Evolutionary conservation across 305 asterid species (phyloP).

Genomic region (Ilex paraguariensis): DNA sequence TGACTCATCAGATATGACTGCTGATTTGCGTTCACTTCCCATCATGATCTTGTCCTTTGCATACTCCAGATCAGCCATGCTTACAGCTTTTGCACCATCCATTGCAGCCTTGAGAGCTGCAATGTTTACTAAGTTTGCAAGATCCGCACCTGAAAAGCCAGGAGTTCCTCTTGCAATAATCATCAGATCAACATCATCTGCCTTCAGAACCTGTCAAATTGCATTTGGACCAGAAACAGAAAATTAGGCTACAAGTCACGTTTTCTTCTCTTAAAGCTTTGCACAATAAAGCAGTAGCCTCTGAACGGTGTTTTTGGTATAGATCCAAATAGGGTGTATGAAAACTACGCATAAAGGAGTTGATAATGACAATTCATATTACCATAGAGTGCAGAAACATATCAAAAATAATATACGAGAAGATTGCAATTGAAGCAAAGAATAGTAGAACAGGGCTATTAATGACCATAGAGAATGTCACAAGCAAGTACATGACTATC

Average conservation of each 20-base stretch:
- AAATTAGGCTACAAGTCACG: not conserved
- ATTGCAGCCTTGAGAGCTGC: slow-evolving; percentile 95
- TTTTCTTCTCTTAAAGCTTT: no score
- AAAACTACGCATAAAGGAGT: not conserved
- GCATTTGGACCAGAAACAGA: not conserved
- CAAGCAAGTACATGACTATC: no score
- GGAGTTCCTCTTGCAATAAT: slow-evolving; percentile 94
- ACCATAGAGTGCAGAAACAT: no score
- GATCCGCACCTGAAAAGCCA: slow-evolving; percentile 97
- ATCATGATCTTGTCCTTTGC: slow-evolving; percentile 97
- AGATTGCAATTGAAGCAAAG: no score
- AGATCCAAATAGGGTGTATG: not conserved
- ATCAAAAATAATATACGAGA: no score
- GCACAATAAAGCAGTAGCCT: no score
- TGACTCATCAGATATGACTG: slow-evolving; percentile 79
- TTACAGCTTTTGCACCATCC: slow-evolving; percentile 91
- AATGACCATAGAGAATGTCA: no score
- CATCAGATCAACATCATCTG: slow-evolving; percentile 81
- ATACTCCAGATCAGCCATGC: slow-evolving; percentile 75
- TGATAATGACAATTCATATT: no score
- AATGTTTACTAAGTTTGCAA: slow-evolving; percentile 83
- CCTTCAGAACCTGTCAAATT: slow-evolving; percentile 66
- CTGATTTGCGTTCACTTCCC: slow-evolving; percentile 97
- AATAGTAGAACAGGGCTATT: no score
- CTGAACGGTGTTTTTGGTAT: no score